Evolutionary conservation across 1,139 yeast genomes (phyloP), one percentile per base, ranked within the genome.

Genomic region (Suhomyces bribrorum): DNA sequence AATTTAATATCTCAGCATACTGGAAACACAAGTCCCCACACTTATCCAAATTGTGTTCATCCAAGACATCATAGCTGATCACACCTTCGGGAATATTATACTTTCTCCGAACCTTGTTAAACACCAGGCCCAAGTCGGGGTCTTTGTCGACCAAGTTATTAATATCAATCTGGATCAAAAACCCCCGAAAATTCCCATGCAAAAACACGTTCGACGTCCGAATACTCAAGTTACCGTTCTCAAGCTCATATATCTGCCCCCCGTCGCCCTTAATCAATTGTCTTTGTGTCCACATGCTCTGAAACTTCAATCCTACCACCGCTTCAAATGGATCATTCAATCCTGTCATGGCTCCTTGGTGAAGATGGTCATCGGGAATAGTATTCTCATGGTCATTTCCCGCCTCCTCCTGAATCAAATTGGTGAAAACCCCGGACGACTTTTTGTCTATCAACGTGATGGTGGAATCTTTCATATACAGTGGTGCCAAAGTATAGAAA

Each of bases 191-290:
- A 22, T 70, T 73, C 2, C 95, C 95, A 56, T 85, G 92, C 12
- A 86, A 64, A 40, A 81, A 79, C 36, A 86, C 79, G 51, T 86
- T 87, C 20, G 86, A 81, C 0, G 89, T 77, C 37, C 87, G 64
- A n/a, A 73, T 69, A 7, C 57, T 57, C 44, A 73, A 54, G 36
- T 69, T 68, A 3, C 75, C 74, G 45, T 73, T 74, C 41, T 72
- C 77, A 13, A 78, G 51, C 44, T 72, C 69, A 52, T 83, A 85
- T 2, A 79, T 75, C 38, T 76, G 76, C 0, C 87, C 87, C 4
- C 92, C 92, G 45, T 85, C 92, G 2, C 94, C 95, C 47, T 79
- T 76, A 31, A 86, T 73, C n/a, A 78, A 69, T 57, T 86, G 95
- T 43, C 86, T 68, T 38, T 79, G 72, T 1, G 72, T 64, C 95